phyloP scores from a whole-genome alignment of 225 moss, liverwort and hornwort species.

The Physcomitrium patens region DNA sequence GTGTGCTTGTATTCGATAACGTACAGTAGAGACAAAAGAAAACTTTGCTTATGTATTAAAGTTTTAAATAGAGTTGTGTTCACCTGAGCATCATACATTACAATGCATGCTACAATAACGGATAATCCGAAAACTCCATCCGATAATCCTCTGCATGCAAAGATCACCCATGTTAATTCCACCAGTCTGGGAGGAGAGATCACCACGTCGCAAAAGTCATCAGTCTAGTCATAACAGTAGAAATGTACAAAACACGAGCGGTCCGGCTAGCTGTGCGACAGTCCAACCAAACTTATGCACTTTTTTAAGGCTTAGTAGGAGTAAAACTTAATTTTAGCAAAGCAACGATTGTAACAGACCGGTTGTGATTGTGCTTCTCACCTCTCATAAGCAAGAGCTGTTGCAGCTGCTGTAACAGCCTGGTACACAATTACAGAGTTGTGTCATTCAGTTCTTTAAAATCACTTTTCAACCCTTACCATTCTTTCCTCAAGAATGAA shows the following conservation, averaged over 20 bases:
- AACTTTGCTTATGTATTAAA: constrained; percentile 7
- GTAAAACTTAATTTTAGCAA: not conserved
- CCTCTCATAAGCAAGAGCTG: constrained; percentile 90
- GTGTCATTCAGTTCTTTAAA: constrained; percentile 26
- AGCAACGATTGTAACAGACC: not conserved
- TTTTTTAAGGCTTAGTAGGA: not conserved
- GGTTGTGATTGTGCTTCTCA: constrained; percentile 30
- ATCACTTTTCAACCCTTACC: constrained; percentile 2
- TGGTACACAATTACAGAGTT: constrained; percentile 41
- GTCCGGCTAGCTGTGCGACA: not conserved
- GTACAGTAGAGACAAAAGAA: not conserved
- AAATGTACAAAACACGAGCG: not conserved
- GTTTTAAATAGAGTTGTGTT: not conserved
- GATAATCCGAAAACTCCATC: constrained; percentile 86
- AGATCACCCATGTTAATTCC: constrained; percentile 17
- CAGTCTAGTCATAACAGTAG: not conserved
- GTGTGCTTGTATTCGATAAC: constrained; percentile 4
- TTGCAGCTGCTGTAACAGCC: constrained; percentile 85
- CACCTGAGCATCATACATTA: constrained; percentile 99
- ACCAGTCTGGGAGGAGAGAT: not conserved
- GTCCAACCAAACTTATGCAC: not conserved
- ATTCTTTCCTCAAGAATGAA: not conserved
- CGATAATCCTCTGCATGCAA: constrained; percentile 71
- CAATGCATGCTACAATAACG: constrained; percentile 66
- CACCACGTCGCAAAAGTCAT: not conserved